A percentile compares a stretch with the other conserved stretches of the same genome.
These are phyloP conservation scores for Alternaria ventricosa DNA, from an alignment of 2,329 filamentous ascomycete species.

Conservation along the genomic window DNA sequence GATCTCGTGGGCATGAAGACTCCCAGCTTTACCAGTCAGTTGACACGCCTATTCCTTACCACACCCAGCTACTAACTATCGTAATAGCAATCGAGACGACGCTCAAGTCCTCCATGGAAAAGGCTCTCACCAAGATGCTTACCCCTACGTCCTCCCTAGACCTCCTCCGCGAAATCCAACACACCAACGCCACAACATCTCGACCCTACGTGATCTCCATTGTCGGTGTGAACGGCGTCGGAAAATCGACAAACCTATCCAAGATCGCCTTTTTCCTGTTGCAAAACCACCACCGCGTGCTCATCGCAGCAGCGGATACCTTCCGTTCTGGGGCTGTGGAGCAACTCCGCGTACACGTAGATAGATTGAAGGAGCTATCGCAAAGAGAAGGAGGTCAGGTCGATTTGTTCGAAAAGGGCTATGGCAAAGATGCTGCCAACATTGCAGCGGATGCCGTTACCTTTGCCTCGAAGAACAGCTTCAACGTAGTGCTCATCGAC, in stretches of 20 bases:
- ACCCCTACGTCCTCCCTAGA: constrained; percentile 95
- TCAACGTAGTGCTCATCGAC: constrained; percentile 95
- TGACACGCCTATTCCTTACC: background rate
- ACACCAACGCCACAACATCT: constrained; percentile 66
- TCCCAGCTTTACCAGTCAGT: constrained; percentile 78
- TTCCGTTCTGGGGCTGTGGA: constrained; percentile 97
- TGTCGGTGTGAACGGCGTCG: constrained; percentile 96
- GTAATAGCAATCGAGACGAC: constrained; percentile 73
- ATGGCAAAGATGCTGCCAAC: constrained; percentile 95
- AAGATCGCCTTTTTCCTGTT: constrained; percentile 98
- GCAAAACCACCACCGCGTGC: constrained; percentile 94
- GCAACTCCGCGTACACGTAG: constrained; percentile 92
- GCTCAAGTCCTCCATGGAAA: constrained; percentile 86
- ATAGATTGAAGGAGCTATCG: constrained; percentile 88
- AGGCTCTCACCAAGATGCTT: constrained; percentile 90
- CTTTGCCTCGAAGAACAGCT: constrained; percentile 75
- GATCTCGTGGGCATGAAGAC: constrained; percentile 92
- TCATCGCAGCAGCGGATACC: constrained; percentile 94
- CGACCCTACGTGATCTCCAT: constrained; percentile 98
- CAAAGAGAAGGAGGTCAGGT: constrained; percentile 80
- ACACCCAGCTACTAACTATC: constrained; percentile 14
- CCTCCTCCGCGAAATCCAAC: constrained; percentile 88
- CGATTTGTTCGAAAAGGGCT: constrained; percentile 94
- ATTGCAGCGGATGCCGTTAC: constrained; percentile 94
- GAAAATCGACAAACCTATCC: constrained; percentile 95